Percentiles rank a stretch among this genome's conserved stretches.
Conservation (phyloP, 345 rosid species). For the Arabis hirsuta region DNA sequence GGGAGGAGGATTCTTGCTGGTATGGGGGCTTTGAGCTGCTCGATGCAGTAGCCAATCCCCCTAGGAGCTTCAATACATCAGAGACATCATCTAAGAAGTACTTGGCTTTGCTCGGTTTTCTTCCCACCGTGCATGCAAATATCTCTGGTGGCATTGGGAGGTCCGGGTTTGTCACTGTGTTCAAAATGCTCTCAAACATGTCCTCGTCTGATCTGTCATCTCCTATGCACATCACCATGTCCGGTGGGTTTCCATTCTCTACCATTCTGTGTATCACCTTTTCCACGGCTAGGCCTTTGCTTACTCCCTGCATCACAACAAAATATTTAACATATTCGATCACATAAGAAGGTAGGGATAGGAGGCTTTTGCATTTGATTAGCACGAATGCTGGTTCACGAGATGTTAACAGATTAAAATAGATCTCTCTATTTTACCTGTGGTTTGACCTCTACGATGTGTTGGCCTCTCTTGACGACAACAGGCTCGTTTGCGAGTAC, state of each 20-base stretch:
- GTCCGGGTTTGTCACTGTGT: conserved; percentile 54
- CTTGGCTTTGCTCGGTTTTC: conserved; percentile 88
- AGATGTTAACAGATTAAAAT: background rate
- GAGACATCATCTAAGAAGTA: conserved; percentile 73
- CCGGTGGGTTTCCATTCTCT: conserved; percentile 61
- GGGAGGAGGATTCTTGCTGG: conserved; percentile 28
- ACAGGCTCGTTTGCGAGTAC: conserved; percentile 87
- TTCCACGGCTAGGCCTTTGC: conserved; percentile 80
- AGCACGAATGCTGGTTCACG: background rate
- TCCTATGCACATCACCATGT: conserved; percentile 84
- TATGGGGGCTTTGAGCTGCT: conserved; percentile 51
- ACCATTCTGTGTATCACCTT: conserved; percentile 63
- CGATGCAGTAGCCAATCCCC: conserved; percentile 65
- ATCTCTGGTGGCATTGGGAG: conserved; percentile 70
- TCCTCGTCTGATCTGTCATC: conserved; percentile 95
- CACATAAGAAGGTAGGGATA: conserved; percentile 8
- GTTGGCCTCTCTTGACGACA: conserved; percentile 86
- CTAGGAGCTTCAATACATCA: conserved; percentile 71
- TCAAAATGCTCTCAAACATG: conserved; percentile 82
- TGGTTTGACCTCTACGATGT: conserved; percentile 91
- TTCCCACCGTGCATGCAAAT: conserved; percentile 87
- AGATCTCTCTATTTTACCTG: conserved; percentile 52
- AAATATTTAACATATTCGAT: background rate
- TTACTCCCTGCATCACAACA: conserved; percentile 64
- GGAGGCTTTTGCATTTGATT: background rate